A percentile compares a stretch with the other conserved stretches of the same genome.
These are phyloP conservation scores for Macrophomina tecta DNA, from an alignment of 2,329 filamentous ascomycete species.

Conservation along the genomic window DNA sequence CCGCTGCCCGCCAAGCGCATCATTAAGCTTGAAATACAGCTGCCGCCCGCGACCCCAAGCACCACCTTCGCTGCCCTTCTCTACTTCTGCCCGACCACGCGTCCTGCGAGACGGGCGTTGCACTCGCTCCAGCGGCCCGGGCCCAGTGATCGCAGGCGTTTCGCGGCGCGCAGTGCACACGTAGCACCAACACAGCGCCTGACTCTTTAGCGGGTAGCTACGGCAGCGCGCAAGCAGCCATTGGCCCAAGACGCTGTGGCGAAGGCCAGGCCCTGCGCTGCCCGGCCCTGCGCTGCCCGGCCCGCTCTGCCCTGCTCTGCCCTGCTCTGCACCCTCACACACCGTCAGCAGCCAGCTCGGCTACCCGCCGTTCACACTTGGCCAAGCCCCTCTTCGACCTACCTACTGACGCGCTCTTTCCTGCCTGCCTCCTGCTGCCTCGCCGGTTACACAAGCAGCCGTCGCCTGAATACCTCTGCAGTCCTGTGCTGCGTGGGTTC, in stretches of 20 bases:
- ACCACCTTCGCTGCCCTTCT: background rate
- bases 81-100: background rate
- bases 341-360: constrained; percentile 9
- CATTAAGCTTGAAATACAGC: background rate
- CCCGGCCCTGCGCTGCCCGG: too few species aligned
- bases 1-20: constrained; percentile 11
- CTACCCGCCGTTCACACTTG: background rate
- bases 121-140: background rate
- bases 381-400: background rate
- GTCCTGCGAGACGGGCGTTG: background rate
- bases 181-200: constrained; percentile 8
- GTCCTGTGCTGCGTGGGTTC: background rate
- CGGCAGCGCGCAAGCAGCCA: background rate
- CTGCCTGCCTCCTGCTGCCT: background rate
- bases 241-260: constrained; percentile 9
- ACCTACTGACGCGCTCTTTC: background rate
- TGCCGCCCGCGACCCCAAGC: background rate
- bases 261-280: background rate
- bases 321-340: background rate
- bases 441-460: background rate
- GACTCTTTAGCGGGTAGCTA: background rate
- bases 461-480: background rate
- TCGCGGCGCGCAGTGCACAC: background rate
- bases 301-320: background rate
- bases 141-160: too few species aligned